A percentile compares a stretch with the other conserved stretches of the same genome.
These are phyloP conservation scores for Picea sitchensis DNA, from an alignment of 75 land plant species.

Conservation along the genomic window DNA sequence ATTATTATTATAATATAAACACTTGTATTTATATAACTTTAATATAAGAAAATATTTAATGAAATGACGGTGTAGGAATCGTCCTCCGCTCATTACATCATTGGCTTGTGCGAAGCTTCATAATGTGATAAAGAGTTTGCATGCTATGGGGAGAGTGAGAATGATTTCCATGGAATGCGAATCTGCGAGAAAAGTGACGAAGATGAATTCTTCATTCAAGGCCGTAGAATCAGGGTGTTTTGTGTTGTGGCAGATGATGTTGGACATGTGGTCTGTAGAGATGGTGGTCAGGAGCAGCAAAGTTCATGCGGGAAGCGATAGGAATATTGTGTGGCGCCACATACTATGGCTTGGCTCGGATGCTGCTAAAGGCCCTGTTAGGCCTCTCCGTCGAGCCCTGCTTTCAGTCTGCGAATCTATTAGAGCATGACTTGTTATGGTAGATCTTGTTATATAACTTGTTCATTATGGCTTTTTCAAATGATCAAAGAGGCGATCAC, in stretches of 20 bases:
- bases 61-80: constrained; percentile 31
- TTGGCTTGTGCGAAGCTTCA: constrained; percentile 45
- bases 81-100: constrained; percentile 65
- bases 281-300: constrained; percentile 48
- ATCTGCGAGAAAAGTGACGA: constrained; percentile 25
- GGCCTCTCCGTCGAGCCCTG: constrained; percentile 66
- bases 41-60: too few relatives aligned
- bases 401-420: background rate
- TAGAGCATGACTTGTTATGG: too few relatives aligned
- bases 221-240: constrained; percentile 54
- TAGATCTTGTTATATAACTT: too few relatives aligned
- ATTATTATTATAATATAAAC: too few relatives aligned
- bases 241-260: constrained; percentile 73
- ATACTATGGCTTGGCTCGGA: constrained; percentile 74
- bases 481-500: too few relatives aligned
- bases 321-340: constrained; percentile 72
- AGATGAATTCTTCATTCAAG: constrained; percentile 14
- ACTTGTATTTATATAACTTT: too few relatives aligned
- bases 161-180: constrained; percentile 55
- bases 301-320: constrained; percentile 67
- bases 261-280: constrained; percentile 74
- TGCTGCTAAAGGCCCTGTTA: constrained; percentile 69
- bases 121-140: constrained; percentile 33
- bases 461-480: too few relatives aligned
- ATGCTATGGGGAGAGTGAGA: constrained; percentile 53